Evolutionary conservation across 306 rosid species (phyloP), one percentile per base, ranked within the genome.

Genomic region (Prunus padus): DNA sequence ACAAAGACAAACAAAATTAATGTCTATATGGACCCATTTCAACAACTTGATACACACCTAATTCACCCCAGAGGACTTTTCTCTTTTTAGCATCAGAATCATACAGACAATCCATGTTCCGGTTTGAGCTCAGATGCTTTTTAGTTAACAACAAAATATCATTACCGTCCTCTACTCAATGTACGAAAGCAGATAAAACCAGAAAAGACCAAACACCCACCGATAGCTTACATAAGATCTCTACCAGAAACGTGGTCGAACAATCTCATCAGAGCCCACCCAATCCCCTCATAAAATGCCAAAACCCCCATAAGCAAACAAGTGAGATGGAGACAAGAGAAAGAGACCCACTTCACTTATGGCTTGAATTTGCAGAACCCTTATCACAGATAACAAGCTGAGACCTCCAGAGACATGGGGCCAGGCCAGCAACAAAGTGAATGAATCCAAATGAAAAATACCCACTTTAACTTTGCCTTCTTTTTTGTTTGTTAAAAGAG

Each of bases 401-500:
- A 59, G 42, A 23, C 22, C 69, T 64, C 33, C 69, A 31, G 70
- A 76, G 77, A 65, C 66, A 13, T 57, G 77, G 77, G 80, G 80
- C 76, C 76, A 64, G 8, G 14, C 40, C 19, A 56, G 30, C 2
- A 13, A 60, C 37, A 11, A 64, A 79, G 66, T 13, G 69, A 56
- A 52, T 65, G 82, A 78, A 83, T 86, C 86, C 69, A 82, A 65
- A 74, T 28, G 67, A 8, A 84, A 87, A 77, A 69, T 66, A 60
- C 44, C 25, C 15, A 82, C 85, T 80, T 87, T 74, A 67, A 65
- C 82, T 77, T 47, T 2, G 3, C 44, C 31, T 6, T 65, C 33
- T 67, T 76, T 74, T 67, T 62, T 54, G 86, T 63, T 80, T 84
- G 85, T 79, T 57, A 52, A 82, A 84, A 84, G 86, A 76, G 80